These are phyloP conservation scores for Ehretia macrophylla DNA, from an alignment of 257 asterid species.

Conservation along the genomic window DNA sequence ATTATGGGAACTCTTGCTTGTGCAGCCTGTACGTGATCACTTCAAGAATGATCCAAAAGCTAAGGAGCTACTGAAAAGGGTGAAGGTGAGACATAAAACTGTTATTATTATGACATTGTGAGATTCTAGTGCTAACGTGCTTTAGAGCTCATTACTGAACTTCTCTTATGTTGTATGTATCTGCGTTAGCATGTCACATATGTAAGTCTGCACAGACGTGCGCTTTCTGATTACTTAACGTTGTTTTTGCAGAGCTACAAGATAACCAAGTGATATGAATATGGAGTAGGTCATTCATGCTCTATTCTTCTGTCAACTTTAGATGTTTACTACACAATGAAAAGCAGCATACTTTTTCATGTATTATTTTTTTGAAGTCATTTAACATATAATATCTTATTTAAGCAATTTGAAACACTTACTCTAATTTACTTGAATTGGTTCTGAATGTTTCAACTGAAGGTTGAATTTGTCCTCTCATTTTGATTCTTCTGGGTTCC, in stretches of 20 bases:
- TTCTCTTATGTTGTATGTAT: too few relatives aligned
- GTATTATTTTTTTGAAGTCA: too few relatives aligned
- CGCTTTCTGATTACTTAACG: background rate
- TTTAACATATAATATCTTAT: background rate
- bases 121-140: too few relatives aligned
- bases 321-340: too few relatives aligned
- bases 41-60: constrained; percentile 59
- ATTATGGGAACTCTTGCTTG: background rate
- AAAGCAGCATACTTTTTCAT: background rate
- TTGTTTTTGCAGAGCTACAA: background rate
- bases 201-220: background rate
- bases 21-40: constrained; percentile 86
- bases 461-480: too few relatives aligned
- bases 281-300: background rate
- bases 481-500: too few relatives aligned
- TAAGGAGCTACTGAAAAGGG: constrained; percentile 63
- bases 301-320: background rate
- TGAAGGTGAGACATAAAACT: constrained; percentile 45
- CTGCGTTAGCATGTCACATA: too few relatives aligned
- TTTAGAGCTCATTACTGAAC: too few relatives aligned
- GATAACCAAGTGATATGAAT: background rate
- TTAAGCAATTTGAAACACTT: too few relatives aligned
- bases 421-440: background rate
- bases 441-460: too few relatives aligned
- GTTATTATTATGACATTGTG: too few relatives aligned